A percentile compares a stretch with the other conserved stretches of the same genome.
phyloP scores from a whole-genome alignment of 441 rosid genomes.

The Syzygium syzygioides region DNA sequence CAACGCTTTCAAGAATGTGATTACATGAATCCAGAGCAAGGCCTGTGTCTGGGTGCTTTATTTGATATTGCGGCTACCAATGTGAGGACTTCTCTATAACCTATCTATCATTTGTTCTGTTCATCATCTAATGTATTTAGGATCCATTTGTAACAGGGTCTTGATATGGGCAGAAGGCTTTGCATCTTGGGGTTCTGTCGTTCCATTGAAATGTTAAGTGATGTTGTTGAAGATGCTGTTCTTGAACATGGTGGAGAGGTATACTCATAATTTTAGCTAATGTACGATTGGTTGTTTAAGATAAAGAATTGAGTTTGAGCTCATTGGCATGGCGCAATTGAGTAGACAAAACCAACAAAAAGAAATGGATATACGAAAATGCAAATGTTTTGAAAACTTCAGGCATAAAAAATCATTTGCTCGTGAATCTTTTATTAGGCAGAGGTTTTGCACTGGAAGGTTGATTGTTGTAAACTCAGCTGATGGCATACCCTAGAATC shows the following conservation, averaged over 20 bases:
- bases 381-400: background rate
- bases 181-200: constrained; percentile 94
- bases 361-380: background rate
- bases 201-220: constrained; percentile 90
- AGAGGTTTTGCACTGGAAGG: background rate
- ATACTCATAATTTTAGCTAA: background rate
- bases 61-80: constrained; percentile 91
- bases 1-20: constrained; percentile 66
- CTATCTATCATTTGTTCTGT: background rate
- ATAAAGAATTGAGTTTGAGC: background rate
- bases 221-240: constrained; percentile 86
- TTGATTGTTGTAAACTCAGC: background rate
- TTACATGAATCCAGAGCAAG: constrained; percentile 85
- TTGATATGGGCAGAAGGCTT: constrained; percentile 81
- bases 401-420: background rate
- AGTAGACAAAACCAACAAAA: background rate
- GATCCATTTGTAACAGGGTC: constrained; percentile 47
- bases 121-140: background rate
- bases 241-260: constrained; percentile 93
- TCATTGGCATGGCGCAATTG: background rate
- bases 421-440: background rate
- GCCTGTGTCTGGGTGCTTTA: constrained; percentile 83
- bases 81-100: constrained; percentile 25
- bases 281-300: background rate
- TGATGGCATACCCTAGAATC: background rate